Conservation (phyloP, 495 filamentous ascomycete genomes). For the Cenococcum geophilum region DNA sequence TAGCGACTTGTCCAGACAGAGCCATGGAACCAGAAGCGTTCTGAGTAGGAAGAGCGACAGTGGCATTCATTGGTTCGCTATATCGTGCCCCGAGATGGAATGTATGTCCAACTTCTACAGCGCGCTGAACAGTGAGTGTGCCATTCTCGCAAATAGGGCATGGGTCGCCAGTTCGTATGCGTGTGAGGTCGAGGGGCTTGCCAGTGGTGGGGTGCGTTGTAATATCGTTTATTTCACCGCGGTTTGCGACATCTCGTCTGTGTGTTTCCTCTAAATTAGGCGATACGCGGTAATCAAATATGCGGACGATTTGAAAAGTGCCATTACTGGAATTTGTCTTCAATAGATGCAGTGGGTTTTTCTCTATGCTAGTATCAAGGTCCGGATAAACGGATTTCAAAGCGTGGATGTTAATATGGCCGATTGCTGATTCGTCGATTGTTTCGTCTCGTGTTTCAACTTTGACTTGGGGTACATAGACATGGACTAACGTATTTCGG, state of each 20-base stretch:
- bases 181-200: conserved; percentile 25
- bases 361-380: conserved; percentile 63
- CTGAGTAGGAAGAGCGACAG: conserved; percentile 40
- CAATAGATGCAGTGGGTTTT: conserved; percentile 29
- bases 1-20: conserved; percentile 40
- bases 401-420: conserved; percentile 62
- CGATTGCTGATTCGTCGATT: background rate
- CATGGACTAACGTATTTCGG: conserved; percentile 56
- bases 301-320: conserved; percentile 6
- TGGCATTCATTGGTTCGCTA: conserved; percentile 63
- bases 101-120: conserved; percentile 89
- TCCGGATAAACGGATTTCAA: conserved; percentile 66
- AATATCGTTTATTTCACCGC: background rate
- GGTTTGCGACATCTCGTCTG: too few species aligned
- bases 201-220: conserved; percentile 10
- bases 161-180: conserved; percentile 56
- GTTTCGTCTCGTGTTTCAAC: conserved; percentile 11
- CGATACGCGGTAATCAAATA: conserved; percentile 13
- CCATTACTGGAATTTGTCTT: background rate
- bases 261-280: background rate
- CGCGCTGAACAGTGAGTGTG: conserved; percentile 57
- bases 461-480: conserved; percentile 51
- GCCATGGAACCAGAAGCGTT: conserved; percentile 2
- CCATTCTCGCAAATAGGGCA: conserved; percentile 67
- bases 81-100: conserved; percentile 92